Evolutionary conservation across 1,284 basidiomycete species (phyloP).

Genomic region (Sporisorium graminicola): DNA sequence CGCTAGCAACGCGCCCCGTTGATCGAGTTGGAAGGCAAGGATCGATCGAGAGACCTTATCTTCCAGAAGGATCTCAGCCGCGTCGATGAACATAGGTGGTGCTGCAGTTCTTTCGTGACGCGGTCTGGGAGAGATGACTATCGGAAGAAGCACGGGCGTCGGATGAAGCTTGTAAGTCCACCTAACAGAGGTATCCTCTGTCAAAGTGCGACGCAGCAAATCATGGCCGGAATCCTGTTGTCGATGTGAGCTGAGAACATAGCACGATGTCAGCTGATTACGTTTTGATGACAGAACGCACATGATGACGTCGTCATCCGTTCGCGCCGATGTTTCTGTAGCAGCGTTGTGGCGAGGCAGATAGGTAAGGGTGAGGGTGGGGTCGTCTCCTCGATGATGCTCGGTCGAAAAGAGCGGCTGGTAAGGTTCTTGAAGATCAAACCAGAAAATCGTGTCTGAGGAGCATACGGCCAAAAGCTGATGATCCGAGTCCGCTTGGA

Average conservation of each 20-base stretch:
- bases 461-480: conserved; percentile 38
- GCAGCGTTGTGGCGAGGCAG: background rate
- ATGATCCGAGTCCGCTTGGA: background rate
- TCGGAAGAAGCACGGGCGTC: conserved; percentile 21
- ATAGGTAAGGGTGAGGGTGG: conserved; percentile 16
- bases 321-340: background rate
- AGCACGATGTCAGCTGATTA: conserved; percentile 24
- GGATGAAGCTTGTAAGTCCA: conserved; percentile 11
- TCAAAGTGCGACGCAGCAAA: background rate
- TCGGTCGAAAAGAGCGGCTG: conserved; percentile 24
- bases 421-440: conserved; percentile 7
- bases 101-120: background rate
- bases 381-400: conserved; percentile 48
- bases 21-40: conserved; percentile 12
- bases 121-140: too few species aligned
- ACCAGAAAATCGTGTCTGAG: conserved; percentile 39
- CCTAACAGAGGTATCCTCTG: background rate
- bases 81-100: conserved; percentile 9
- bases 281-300: conserved; percentile 23
- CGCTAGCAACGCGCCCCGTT: conserved; percentile 15
- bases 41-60: background rate
- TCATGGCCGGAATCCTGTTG: background rate
- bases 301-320: background rate
- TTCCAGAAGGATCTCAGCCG: conserved; percentile 1
- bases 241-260: background rate